phyloP scores from a whole-genome alignment of 805 yeast species.

The Candida sonorensis region DNA sequence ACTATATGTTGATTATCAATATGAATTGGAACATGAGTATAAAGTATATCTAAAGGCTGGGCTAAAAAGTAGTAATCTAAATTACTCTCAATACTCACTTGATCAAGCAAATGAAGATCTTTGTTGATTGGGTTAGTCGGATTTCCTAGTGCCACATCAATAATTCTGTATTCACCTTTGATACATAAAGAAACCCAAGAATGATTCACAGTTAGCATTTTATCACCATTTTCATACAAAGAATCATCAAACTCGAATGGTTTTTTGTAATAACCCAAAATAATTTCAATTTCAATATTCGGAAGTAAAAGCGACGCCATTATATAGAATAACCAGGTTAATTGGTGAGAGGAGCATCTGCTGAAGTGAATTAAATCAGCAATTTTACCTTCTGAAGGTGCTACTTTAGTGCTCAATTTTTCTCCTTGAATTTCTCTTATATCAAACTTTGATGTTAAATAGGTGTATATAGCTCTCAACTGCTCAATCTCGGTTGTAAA shows the following conservation, averaged over 20 bases:
- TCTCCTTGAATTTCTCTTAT: conserved; percentile 32
- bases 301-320: conserved; percentile 52
- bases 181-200: conserved; percentile 80
- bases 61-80: conserved; percentile 61
- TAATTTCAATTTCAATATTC: conserved; percentile 66
- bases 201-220: conserved; percentile 58
- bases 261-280: conserved; percentile 76
- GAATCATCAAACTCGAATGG: conserved; percentile 50
- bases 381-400: conserved; percentile 21
- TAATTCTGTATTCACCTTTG: conserved; percentile 70
- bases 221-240: conserved; percentile 30
- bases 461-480: conserved; percentile 57
- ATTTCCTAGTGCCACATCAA: conserved; percentile 69
- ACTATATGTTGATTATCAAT: conserved; percentile 77
- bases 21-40: conserved; percentile 81
- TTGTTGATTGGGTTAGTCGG: conserved; percentile 44
- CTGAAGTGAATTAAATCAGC: conserved; percentile 22
- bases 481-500: conserved; percentile 50
- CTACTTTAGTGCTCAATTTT: conserved; percentile 23
- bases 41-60: conserved; percentile 67
- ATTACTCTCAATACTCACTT: conserved; percentile 13
- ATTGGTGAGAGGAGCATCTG: conserved; percentile 41
- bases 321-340: conserved; percentile 69
- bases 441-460: conserved; percentile 54
- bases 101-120: conserved; percentile 31